Base-by-base conservation (phyloP, 495 filamentous ascomycete species). In the Aspergillus olivimuriae region DNA sequence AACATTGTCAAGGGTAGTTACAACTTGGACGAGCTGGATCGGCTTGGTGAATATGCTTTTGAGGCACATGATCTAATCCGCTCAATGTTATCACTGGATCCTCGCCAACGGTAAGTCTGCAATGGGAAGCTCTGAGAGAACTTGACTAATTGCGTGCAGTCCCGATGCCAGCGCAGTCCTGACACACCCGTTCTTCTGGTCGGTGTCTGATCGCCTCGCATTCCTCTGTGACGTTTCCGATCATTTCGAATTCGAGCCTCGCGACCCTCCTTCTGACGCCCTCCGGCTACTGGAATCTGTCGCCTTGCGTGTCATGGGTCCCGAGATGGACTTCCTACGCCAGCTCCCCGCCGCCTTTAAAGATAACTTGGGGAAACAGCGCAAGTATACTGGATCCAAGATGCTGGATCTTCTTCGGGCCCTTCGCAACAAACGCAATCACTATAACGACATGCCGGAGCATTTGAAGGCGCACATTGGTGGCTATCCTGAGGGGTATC, bases 111-210 rank as follows among this genome's bases (percentile, higher is more conserved):
- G 56, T 76, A 69, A 50, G 64, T 47, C 41, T 34, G 30, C 11
- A 8, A 16, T 34, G 11, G 40, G 16, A 22, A 5, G 17, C 20
- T 19, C 9, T 37, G 1, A 7, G 20, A 16, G 26, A 34, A 43
- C 3, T 41, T 36, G 48, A 40, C 53, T 56, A 48, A 53, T 38
- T 22, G 17, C 11, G 23, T 32, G 4, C 44, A 76, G 73, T 43
- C 81, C 94, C 40, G 71, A 88, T 44, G 80, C 92, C 19, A 69
- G 66, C 39, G 68, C 86, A 38, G 86, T 97, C 47, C 77, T 95
- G 66, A 78, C 83, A 20, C 92, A 98, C 56, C 92, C 92, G 0
- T 97, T 96, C 72, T 98, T 98, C 76, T 98, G 92, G 92, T 65
- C 77, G 2, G 60, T 84, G 1, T 89, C 91, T 52, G 90, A 94